Evolutionary conservation across 129 eudicot species (phyloP).

Genomic region (Chrysanthemum seticuspe): DNA sequence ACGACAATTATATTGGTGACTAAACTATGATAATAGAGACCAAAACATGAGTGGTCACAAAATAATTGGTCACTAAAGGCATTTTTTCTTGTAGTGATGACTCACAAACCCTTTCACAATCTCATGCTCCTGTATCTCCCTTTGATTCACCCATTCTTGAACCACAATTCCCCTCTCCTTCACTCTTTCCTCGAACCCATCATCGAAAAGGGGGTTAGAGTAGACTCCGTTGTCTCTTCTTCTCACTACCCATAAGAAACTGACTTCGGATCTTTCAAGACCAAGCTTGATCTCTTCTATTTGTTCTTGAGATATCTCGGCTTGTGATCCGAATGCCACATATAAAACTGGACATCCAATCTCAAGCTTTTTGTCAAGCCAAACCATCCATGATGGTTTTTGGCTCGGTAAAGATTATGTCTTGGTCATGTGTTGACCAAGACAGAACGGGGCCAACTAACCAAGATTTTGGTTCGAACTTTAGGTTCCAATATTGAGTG

Average conservation of each 20-base stretch:
- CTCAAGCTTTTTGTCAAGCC: slow-evolving; percentile 46
- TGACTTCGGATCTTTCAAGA: slow-evolving; percentile 42
- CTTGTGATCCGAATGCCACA: slow-evolving; percentile 64
- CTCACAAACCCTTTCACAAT: slow-evolving; percentile 35
- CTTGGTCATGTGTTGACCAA: slow-evolving; percentile 2
- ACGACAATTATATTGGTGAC: no score
- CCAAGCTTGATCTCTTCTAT: slow-evolving; percentile 40
- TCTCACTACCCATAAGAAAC: slow-evolving; percentile 58
- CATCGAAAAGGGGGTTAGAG: background rate
- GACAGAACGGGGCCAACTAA: slow-evolving; percentile 48
- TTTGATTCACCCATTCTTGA: slow-evolving; percentile 36
- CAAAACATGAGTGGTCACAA: no score
- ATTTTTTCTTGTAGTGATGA: no score
- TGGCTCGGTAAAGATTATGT: background rate
- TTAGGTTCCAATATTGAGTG: slow-evolving; percentile 10
- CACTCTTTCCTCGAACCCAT: slow-evolving; percentile 27
- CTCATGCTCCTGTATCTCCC: slow-evolving; percentile 24
- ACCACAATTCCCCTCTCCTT: slow-evolving; percentile 24
- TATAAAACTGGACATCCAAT: slow-evolving; percentile 41
- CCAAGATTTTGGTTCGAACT: slow-evolving; percentile 38
- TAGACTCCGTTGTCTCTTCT: background rate
- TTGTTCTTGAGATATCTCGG: slow-evolving; percentile 33
- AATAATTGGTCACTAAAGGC: no score
- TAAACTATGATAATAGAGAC: no score
- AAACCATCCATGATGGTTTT: slow-evolving; percentile 39